Percentiles rank a stretch among this genome's conserved stretches.
phyloP scores from a whole-genome alignment of 495 filamentous ascomycete genomes.

The Cryomyces minteri region DNA sequence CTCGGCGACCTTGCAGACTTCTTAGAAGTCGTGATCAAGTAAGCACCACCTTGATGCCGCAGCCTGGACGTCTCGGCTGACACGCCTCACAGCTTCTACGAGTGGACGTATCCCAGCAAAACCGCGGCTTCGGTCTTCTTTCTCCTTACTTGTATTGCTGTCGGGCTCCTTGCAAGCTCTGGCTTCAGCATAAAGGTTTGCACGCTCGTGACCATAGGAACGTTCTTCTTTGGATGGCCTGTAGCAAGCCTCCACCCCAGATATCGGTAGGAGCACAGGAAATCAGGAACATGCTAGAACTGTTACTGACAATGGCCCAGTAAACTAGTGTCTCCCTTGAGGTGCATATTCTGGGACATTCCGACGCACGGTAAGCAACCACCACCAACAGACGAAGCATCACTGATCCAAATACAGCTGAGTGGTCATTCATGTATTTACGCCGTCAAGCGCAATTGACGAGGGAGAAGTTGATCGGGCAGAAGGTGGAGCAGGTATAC shows the following conservation, averaged over 20 bases:
- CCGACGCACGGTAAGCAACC: constrained; percentile 9
- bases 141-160: constrained; percentile 3
- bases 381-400: neutral
- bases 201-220: constrained; percentile 2
- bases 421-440: constrained; percentile 23
- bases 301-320: too few species aligned
- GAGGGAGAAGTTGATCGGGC: constrained; percentile 13
- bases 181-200: constrained; percentile 10
- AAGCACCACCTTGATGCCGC: neutral
- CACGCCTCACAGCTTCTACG: constrained; percentile 5
- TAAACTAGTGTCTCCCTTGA: constrained; percentile 10
- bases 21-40: constrained; percentile 11
- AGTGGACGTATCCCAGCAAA: constrained; percentile 9
- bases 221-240: constrained; percentile 12
- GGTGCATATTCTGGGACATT: constrained; percentile 13
- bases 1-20: constrained; percentile 12
- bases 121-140: constrained; percentile 5
- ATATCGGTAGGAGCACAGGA: constrained; percentile 1
- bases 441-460: constrained; percentile 15
- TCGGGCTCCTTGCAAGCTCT: constrained; percentile 3
- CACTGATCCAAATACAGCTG: constrained; percentile 7
- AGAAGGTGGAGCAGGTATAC: constrained; percentile 8
- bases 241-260: constrained; percentile 10
- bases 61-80: too few species aligned
- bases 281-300: too few species aligned